Evolutionary conservation across 2,329 filamentous ascomycete genomes (phyloP).

Genomic region (Alternaria sp.): DNA sequence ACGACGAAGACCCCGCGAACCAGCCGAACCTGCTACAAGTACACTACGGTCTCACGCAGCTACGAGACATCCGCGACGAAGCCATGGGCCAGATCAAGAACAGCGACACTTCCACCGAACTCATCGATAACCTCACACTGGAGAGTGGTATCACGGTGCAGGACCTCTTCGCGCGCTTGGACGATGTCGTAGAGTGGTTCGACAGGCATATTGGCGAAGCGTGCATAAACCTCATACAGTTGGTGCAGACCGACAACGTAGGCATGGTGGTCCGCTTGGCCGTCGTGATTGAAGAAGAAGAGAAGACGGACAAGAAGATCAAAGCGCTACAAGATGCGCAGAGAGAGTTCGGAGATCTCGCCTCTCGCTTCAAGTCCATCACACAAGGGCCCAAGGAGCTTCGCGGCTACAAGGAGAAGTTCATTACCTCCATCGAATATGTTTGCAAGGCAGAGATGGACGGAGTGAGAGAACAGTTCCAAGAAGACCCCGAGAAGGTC

Average conservation of each 20-base stretch:
- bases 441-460: constrained; percentile 78
- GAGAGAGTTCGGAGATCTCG: constrained; percentile 94
- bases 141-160: constrained; percentile 76
- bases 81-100: constrained; percentile 92
- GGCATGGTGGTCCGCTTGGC: constrained; percentile 90
- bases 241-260: constrained; percentile 85
- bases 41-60: constrained; percentile 88
- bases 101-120: constrained; percentile 87
- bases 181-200: constrained; percentile 90
- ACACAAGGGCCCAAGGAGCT: constrained; percentile 90
- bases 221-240: constrained; percentile 85
- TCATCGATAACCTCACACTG: constrained; percentile 74
- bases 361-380: constrained; percentile 91
- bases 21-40: constrained; percentile 90
- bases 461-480: constrained; percentile 73
- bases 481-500: constrained; percentile 80
- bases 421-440: constrained; percentile 78
- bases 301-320: constrained; percentile 93
- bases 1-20: constrained; percentile 84
- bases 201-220: constrained; percentile 91
- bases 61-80: constrained; percentile 93
- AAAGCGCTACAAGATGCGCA: constrained; percentile 91
- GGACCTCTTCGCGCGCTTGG: constrained; percentile 86
- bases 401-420: constrained; percentile 96
- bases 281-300: constrained; percentile 91